Conservation (phyloP, 2,329 filamentous ascomycete species). For the Aureobasidium sp. region DNA sequence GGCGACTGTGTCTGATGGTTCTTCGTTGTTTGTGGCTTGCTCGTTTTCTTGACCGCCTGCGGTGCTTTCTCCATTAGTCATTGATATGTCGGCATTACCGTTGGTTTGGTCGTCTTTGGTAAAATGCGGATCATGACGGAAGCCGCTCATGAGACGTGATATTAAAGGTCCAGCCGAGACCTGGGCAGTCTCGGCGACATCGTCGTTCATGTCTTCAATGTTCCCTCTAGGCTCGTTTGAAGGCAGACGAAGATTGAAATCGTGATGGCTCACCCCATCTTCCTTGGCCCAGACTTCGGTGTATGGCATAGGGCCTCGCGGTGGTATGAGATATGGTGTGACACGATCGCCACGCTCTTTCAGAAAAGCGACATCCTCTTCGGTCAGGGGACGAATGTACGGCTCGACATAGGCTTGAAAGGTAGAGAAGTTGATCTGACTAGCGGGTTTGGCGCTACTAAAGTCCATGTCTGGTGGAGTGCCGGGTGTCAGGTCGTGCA, state of each 20-base stretch:
- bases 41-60: slow-evolving; percentile 27
- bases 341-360: slow-evolving; percentile 77
- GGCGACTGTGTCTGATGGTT: slow-evolving; percentile 35
- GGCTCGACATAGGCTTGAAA: slow-evolving; percentile 91
- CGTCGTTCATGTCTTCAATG: slow-evolving; percentile 80
- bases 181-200: slow-evolving; percentile 78
- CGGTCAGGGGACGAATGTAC: slow-evolving; percentile 78
- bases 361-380: slow-evolving; percentile 89
- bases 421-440: slow-evolving; percentile 87
- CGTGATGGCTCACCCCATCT: slow-evolving; percentile 69
- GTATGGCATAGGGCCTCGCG: slow-evolving; percentile 76
- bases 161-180: slow-evolving; percentile 83
- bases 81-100: slow-evolving; percentile 34
- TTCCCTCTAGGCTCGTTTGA: slow-evolving; percentile 75
- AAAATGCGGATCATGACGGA: slow-evolving; percentile 62
- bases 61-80: slow-evolving; percentile 35
- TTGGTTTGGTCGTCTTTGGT: slow-evolving; percentile 45
- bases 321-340: slow-evolving; percentile 76
- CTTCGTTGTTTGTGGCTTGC: slow-evolving; percentile 17
- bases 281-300: slow-evolving; percentile 90
- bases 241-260: slow-evolving; percentile 56
- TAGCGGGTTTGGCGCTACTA: slow-evolving; percentile 83
- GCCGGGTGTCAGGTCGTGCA: slow-evolving; percentile 78
- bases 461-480: slow-evolving; percentile 91
- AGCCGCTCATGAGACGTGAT: slow-evolving; percentile 66